Base-by-base conservation (phyloP, 2,329 filamentous ascomycete genomes). In the Sarocladium kiliense region DNA sequence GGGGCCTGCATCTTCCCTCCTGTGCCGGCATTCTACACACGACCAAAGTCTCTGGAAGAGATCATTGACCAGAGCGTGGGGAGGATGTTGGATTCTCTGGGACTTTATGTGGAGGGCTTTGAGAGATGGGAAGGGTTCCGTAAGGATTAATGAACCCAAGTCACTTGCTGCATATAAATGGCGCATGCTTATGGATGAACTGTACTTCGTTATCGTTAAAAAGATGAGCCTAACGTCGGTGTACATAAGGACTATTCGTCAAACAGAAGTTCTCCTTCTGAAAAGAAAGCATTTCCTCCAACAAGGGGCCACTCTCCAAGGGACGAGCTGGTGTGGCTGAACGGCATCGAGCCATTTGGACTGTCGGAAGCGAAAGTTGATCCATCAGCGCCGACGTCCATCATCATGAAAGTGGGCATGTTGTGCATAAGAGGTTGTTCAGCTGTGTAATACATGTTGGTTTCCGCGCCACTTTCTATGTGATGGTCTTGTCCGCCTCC, bases 1-100 rank as follows among this genome's bases (percentile, higher is more conserved):
- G 74, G 73, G 0, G 75, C 73, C 0, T 63, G 77, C 3, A 72
- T 78, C 11, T 74, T 70, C 26, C 76, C 75, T 2, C 72, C 74
- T 1, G 71, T 78, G 1, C 67, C 69, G 3, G 74, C 71, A 0
- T 77, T 72, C 37, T 78, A 78, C 58, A 77, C 69, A 7, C 62
- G 63, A 41, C 69, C 75, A 9, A 58, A 59, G 1, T 62, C 60
- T 2, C 58, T 77, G 2, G 69, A 76, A 3, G 75, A 77, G 16
- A 39, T 77, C 12, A 62, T 73, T 2, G 66, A 74, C 37, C 76
- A 78, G 57, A 76, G 64, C 51, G 73, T 76, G 0, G 74, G 74
- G 1, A 65, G 76, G 18, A 69, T 78, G 66, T 54, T 79, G 32
- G 76, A 78, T 60, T 54, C 71, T 36, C 70, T 77, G 55, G 70